These are phyloP conservation scores for Verbascum thapsus DNA, from an alignment of 257 asterid species.

Conservation along the genomic window DNA sequence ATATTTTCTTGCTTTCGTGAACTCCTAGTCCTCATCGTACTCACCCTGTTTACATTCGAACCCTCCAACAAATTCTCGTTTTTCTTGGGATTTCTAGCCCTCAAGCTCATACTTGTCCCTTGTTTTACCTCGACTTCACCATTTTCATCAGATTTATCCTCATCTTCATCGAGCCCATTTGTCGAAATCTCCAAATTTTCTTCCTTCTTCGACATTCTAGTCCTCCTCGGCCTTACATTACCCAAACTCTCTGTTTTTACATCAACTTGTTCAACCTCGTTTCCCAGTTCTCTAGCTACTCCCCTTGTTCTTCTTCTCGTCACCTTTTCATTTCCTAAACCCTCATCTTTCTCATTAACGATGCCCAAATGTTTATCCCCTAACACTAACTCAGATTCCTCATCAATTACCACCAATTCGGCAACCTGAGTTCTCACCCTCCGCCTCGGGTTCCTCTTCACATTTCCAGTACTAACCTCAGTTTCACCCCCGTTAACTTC, in stretches of 20 bases:
- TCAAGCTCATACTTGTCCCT: constrained; percentile 23
- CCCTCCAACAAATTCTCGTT: constrained; percentile 17
- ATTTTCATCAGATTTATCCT: constrained; percentile 23
- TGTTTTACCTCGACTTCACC: constrained; percentile 35
- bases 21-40: constrained; percentile 44
- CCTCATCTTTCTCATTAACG: constrained; percentile 18
- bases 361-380: neutral
- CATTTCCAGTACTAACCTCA: constrained; percentile 12
- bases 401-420: constrained; percentile 43
- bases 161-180: neutral
- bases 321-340: constrained; percentile 15
- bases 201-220: constrained; percentile 29
- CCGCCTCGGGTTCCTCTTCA: constrained; percentile 44
- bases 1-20: constrained; percentile 34
- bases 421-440: constrained; percentile 34
- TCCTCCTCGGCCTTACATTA: neutral
- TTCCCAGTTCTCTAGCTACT: constrained; percentile 2
- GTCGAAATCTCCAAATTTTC: neutral
- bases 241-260: constrained; percentile 14
- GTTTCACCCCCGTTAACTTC: constrained; percentile 21
- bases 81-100: constrained; percentile 35
- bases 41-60: constrained; percentile 28
- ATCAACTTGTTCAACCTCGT: constrained; percentile 5
- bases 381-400: constrained; percentile 47
- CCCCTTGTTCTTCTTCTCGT: constrained; percentile 29